Evolutionary conservation across 139 green algal species (phyloP), one percentile per base, ranked within the genome.

Genomic region (Desmodesmus armatus): DNA sequence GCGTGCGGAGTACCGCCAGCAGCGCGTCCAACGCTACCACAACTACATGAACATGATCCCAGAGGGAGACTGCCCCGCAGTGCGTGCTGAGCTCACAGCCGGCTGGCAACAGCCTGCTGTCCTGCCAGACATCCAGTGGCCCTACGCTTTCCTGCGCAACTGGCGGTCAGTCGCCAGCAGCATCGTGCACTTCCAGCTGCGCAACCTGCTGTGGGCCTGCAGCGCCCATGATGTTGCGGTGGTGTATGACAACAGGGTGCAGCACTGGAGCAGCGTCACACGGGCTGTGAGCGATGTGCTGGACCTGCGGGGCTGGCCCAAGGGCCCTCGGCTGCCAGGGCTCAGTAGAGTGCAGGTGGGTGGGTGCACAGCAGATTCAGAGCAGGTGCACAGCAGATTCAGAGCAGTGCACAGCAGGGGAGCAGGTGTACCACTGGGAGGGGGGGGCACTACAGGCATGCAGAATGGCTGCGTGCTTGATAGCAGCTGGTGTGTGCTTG

Each of bases 101-200:
- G 41, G 31, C 31, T 82, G 41, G 51, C 71, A 37, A 49, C 72
- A 82, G 60, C 82, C 76, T 9, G 17, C 35, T 33, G 58, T 9
- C 19, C 60, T 31, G 9, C 25, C 51, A 1, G 37, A 27, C 11
- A 9, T n/a, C 21, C 5, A 27, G 4, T 55, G 55, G 37, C 47
- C 79, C 0, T 95, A 84, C 65, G 88, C 89, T 43, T 98, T 98
- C 65, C 51, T 85, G 70, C 91, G 88, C 58, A 98, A 98, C 91
- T 91, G 87, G 80, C 90, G 93, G 0, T 55, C 69, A 17, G 91
- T 97, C 4, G 87, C 89, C 9, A 88, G 87, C 65, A 92, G 87
- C 62, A 97, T 98, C 47, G 93, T 97, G 60, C 96, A 99, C 88
- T 99, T 99, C 85, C 96, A 98, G 91, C 89, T 99, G 65, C 91